Evolutionary conservation across 2,329 filamentous ascomycete genomes (phyloP).

Genomic region (Seiridium unicorne): DNA sequence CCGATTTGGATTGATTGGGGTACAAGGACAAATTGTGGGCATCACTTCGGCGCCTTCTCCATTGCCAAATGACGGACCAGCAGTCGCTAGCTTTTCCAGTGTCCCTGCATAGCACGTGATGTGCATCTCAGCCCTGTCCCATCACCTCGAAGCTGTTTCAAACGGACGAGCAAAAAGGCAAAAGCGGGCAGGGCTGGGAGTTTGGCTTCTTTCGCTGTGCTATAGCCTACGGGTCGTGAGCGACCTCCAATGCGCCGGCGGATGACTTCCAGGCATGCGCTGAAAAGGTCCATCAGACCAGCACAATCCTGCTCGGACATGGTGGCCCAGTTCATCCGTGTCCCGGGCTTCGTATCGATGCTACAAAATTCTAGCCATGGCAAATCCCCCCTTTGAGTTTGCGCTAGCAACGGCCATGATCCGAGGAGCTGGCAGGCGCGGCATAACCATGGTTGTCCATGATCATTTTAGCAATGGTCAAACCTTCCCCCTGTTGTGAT

Average conservation of each 20-base stretch:
- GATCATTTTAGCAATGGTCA: background rate
- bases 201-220: no score
- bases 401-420: background rate
- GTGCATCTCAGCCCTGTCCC: slow-evolving; percentile 2
- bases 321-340: background rate
- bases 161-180: no score
- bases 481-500: background rate
- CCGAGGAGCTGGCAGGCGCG: background rate
- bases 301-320: background rate
- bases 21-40: background rate
- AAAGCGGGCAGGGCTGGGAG: no score
- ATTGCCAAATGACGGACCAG: background rate
- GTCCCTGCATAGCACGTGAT: background rate
- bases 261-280: no score
- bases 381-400: background rate
- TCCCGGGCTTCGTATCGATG: no score
- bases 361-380: background rate
- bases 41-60: background rate
- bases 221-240: no score
- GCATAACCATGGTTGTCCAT: background rate
- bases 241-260: no score
- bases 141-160: no score
- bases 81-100: background rate
- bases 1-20: background rate
- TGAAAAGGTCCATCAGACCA: no score